phyloP scores from a whole-genome alignment of 73 alveolate species.

The Paramecium tetraurelia region DNA sequence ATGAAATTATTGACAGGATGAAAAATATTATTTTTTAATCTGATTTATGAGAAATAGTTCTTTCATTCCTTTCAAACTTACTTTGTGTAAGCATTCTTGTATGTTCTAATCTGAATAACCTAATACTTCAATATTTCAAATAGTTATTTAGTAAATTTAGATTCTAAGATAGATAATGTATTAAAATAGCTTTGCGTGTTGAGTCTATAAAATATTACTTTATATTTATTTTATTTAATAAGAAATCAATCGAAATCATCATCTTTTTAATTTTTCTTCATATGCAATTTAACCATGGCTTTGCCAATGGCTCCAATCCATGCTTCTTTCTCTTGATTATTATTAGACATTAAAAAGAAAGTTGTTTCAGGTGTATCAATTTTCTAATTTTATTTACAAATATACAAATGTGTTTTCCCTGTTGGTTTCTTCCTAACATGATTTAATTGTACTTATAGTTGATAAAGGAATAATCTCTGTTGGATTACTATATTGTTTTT shows the following conservation, averaged over 20 bases:
- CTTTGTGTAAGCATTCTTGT: too few relatives aligned
- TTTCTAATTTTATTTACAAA: constrained; percentile 68
- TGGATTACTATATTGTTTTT: constrained; percentile 76
- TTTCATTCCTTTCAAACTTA: too few relatives aligned
- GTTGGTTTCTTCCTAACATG: constrained; percentile 80
- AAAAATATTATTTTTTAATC: too few relatives aligned
- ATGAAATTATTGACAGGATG: neutral
- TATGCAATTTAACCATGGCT: constrained; percentile 81
- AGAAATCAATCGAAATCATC: constrained; percentile 44
- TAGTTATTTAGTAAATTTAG: too few relatives aligned
- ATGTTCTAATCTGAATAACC: too few relatives aligned
- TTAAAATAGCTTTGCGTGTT: neutral
- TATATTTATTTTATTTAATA: neutral
- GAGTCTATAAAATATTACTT: neutral
- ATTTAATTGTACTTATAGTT: constrained; percentile 79
- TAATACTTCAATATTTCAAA: too few relatives aligned
- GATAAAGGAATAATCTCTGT: constrained; percentile 80
- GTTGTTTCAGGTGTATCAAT: constrained; percentile 72
- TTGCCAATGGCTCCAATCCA: constrained; percentile 96
- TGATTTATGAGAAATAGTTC: too few relatives aligned
- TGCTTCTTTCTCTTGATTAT: constrained; percentile 82
- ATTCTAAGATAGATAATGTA: too few relatives aligned
- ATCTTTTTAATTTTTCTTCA: constrained; percentile 60
- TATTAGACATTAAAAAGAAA: constrained; percentile 77
- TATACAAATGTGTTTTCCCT: constrained; percentile 72